These are phyloP conservation scores for Aspergillus fumigatus DNA, from an alignment of 2,329 filamentous ascomycete species.

Conservation along the genomic window DNA sequence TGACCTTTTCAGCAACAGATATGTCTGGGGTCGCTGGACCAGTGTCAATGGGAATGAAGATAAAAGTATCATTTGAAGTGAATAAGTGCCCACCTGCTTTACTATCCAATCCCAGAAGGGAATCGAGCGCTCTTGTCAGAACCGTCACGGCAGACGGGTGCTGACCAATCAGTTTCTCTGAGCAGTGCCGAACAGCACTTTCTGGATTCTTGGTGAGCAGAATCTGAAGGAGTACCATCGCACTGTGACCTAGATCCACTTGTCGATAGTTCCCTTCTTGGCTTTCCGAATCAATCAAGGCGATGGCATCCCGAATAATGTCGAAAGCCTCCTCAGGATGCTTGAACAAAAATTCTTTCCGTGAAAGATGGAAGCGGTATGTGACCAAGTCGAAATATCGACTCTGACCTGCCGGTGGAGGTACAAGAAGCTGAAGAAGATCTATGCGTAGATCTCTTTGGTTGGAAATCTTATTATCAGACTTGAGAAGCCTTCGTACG, in stretches of 20 bases:
- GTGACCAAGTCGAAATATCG: constrained; percentile 23
- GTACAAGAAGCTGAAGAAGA: constrained; percentile 29
- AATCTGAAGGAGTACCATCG: constrained; percentile 29
- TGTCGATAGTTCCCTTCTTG: constrained; percentile 1
- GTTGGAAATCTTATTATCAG: constrained; percentile 24
- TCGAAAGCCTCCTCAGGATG: constrained; percentile 30
- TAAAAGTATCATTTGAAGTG: not conserved
- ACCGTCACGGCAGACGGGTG: constrained; percentile 23
- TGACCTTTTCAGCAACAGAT: constrained; percentile 31
- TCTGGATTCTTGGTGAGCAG: constrained; percentile 32
- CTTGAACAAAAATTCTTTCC: constrained; percentile 36
- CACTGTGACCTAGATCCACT: constrained; percentile 17
- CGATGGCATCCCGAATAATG: constrained; percentile 30
- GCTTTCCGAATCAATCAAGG: constrained; percentile 13
- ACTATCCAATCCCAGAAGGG: constrained; percentile 26
- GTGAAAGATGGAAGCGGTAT: constrained; percentile 38
- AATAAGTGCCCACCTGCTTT: constrained; percentile 12
- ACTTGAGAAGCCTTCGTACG: constrained; percentile 27
- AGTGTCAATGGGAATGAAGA: constrained; percentile 6
- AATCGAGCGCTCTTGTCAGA: constrained; percentile 30
- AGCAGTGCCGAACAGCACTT: constrained; percentile 22
- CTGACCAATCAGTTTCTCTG: constrained; percentile 26
- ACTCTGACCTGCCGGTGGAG: constrained; percentile 10
- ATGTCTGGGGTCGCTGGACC: constrained; percentile 11
- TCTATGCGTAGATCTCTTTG: constrained; percentile 25